phyloP scores from a whole-genome alignment of 1,284 basidiomycete species.

The Cutaneotrichosporon sp. region DNA sequence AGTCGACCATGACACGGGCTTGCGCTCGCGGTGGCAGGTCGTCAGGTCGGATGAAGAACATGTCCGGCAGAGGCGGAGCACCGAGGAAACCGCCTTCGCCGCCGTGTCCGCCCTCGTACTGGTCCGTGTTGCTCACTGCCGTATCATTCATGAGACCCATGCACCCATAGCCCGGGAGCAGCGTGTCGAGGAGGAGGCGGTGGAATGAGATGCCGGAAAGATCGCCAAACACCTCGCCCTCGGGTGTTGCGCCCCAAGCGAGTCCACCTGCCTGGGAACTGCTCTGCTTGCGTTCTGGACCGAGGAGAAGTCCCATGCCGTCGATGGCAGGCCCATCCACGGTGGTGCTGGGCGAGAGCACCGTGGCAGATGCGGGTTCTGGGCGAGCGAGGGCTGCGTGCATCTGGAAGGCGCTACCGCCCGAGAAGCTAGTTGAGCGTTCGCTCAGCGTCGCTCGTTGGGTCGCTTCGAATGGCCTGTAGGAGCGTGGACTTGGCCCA shows the following conservation, averaged over 20 bases:
- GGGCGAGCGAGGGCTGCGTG: background rate
- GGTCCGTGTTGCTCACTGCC: background rate
- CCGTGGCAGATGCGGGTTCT: background rate
- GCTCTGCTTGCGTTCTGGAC: background rate
- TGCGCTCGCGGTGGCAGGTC: slow-evolving; percentile 17
- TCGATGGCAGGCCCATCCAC: slow-evolving; percentile 15
- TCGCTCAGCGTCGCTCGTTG: background rate
- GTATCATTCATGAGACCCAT: background rate
- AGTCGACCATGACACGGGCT: slow-evolving; percentile 21
- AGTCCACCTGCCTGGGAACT: background rate
- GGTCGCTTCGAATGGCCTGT: background rate
- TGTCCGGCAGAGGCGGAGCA: slow-evolving; percentile 1
- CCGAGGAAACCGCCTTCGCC: slow-evolving; percentile 14
- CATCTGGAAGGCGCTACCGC: background rate
- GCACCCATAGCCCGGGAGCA: slow-evolving; percentile 19
- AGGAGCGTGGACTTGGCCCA: background rate
- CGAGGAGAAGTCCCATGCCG: slow-evolving; percentile 23
- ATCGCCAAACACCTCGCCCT: slow-evolving; percentile 24
- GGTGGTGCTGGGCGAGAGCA: background rate
- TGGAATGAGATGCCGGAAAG: slow-evolving; percentile 29
- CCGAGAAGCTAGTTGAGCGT: background rate
- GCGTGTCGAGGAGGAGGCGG: slow-evolving; percentile 23
- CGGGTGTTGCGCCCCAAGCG: background rate
- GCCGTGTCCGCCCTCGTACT: background rate
- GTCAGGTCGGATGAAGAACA: slow-evolving; percentile 7